These are phyloP conservation scores for Aspergillus bridgeri DNA, from an alignment of 495 filamentous ascomycete genomes.

Conservation along the genomic window DNA sequence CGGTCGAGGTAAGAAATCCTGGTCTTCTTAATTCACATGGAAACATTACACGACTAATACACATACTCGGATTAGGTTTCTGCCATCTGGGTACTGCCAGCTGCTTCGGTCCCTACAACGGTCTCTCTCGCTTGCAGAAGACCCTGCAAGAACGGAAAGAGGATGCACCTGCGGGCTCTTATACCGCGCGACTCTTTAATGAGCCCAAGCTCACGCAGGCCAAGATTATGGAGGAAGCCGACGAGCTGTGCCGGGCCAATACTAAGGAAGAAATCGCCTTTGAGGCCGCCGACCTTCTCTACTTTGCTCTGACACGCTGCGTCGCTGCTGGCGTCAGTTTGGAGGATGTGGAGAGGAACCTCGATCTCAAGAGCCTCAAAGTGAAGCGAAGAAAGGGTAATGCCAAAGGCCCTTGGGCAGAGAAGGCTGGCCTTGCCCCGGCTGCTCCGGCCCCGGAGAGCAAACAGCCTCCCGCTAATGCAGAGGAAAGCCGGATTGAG, in stretches of 20 bases:
- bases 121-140: conserved; percentile 78
- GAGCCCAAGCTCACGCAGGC: conserved; percentile 85
- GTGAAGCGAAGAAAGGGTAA: conserved; percentile 88
- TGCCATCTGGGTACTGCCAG: conserved; percentile 89
- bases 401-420: conserved; percentile 85
- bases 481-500: conserved; percentile 62
- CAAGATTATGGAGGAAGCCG: conserved; percentile 98
- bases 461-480: conserved; percentile 35
- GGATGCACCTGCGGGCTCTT: conserved; percentile 82
- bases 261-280: conserved; percentile 82
- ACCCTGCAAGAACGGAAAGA: conserved; percentile 75
- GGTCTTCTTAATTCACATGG: background rate
- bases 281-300: conserved; percentile 91
- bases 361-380: conserved; percentile 93
- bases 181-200: conserved; percentile 87
- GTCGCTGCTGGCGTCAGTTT: conserved; percentile 76
- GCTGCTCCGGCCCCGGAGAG: conserved; percentile 24
- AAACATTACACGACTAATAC: background rate
- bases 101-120: conserved; percentile 83
- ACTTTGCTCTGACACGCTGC: conserved; percentile 91
- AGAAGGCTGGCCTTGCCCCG: conserved; percentile 66
- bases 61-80: conserved; percentile 57
- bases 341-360: conserved; percentile 82
- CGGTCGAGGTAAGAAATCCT: conserved; percentile 54
- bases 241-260: conserved; percentile 83